These are phyloP conservation scores for Pythium apleroticum DNA, from an alignment of 352 stramenopile species.

Conservation along the genomic window DNA sequence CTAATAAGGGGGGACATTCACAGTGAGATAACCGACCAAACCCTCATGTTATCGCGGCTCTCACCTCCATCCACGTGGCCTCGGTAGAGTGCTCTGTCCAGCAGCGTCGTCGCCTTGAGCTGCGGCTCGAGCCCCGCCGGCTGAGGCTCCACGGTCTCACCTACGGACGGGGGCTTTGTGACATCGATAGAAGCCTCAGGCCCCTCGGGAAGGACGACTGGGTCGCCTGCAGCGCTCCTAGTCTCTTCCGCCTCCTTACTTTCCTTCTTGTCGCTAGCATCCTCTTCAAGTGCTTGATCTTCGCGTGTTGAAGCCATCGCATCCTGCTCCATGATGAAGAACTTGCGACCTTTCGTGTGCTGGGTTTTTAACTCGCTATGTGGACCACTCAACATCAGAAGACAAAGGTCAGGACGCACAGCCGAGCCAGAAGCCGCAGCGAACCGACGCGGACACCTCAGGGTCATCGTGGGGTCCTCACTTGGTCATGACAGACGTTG, in stretches of 20 bases:
- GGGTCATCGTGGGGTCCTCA: no score
- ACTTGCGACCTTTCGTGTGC: no score
- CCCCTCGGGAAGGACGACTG: not conserved
- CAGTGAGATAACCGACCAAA: not conserved
- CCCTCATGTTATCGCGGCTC: no score
- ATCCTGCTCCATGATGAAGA: no score
- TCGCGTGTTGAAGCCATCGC: not conserved
- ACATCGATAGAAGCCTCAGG: not conserved
- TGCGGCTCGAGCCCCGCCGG: not conserved
- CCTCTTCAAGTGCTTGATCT: not conserved
- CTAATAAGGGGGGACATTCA: constrained; percentile 25
- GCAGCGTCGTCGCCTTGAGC: not conserved
- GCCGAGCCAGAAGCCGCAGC: no score
- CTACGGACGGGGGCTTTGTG: not conserved
- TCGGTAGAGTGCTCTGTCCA: not conserved
- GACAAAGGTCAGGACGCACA: no score
- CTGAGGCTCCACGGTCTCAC: not conserved
- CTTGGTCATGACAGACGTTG: no score
- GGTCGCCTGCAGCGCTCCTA: no score
- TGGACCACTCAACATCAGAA: not conserved
- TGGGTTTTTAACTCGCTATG: not conserved
- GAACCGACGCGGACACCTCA: no score
- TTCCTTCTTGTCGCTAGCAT: not conserved
- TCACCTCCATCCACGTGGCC: not conserved
- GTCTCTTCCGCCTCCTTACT: not conserved